phyloP scores from a whole-genome alignment of 163 green algal species.

The Scenedesmus sp. region DNA sequence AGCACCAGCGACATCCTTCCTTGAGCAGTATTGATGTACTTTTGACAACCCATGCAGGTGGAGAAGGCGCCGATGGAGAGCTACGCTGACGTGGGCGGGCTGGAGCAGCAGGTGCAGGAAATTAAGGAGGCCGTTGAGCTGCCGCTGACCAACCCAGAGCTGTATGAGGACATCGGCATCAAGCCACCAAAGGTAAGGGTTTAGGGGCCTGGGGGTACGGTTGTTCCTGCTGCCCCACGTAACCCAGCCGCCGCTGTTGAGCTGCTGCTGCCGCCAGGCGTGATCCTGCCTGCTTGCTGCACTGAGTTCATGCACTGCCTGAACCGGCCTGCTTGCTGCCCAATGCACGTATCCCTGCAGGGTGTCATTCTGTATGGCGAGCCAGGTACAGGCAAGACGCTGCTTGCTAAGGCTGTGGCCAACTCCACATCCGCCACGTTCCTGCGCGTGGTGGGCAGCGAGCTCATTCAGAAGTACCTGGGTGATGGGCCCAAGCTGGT shows the following conservation, averaged over 20 bases:
- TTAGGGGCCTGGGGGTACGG: background rate
- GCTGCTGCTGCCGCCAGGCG: background rate
- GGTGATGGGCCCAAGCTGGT: constrained; percentile 99
- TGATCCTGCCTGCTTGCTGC: background rate
- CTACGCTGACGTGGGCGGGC: constrained; percentile 98
- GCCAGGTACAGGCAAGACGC: constrained; percentile 99
- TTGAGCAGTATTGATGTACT: background rate
- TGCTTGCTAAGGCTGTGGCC: constrained; percentile 96
- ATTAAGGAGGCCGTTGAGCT: constrained; percentile 99
- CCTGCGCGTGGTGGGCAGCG: constrained; percentile 74
- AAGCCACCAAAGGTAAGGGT: constrained; percentile 95
- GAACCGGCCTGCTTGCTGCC: background rate
- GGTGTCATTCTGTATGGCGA: constrained; percentile 99
- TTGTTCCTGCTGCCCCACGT: background rate
- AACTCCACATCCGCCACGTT: constrained; percentile 97
- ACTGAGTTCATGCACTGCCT: constrained; percentile 39
- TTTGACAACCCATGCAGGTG: constrained; percentile 69
- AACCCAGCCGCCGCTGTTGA: no score
- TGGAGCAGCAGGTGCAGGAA: constrained; percentile 97
- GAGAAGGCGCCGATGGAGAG: constrained; percentile 98
- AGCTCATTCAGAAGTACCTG: constrained; percentile 98
- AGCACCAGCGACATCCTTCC: background rate
- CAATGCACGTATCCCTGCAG: constrained; percentile 53
- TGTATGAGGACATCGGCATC: constrained; percentile 99
- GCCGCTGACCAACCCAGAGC: constrained; percentile 98